Percentiles rank a stretch among this genome's conserved stretches.
Evolutionary conservation across 148 eudicot genomes (phyloP).

Genomic region (Persicaria maculosa): DNA sequence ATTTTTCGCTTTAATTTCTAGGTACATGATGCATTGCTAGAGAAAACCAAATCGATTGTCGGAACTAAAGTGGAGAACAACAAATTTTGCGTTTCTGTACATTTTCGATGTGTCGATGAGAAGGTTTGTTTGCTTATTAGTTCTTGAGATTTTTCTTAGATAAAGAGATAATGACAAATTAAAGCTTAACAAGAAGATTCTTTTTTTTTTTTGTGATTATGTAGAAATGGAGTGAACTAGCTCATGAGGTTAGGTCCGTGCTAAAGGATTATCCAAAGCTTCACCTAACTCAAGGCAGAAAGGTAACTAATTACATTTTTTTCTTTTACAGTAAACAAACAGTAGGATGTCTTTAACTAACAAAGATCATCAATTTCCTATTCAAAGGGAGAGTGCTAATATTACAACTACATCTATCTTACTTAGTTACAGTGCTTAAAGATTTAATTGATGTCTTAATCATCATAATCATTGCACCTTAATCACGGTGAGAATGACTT

Average conservation of each 20-base stretch:
- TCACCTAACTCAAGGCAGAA: constrained; percentile 73
- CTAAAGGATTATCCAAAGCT: constrained; percentile 73
- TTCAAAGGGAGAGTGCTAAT: no score
- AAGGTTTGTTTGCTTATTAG: constrained; percentile 36
- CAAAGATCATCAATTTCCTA: no score
- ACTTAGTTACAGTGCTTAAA: no score
- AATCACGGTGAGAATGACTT: constrained; percentile 2
- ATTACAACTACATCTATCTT: no score
- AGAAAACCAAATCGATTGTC: constrained; percentile 50
- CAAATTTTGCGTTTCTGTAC: constrained; percentile 83
- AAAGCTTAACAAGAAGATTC: not conserved
- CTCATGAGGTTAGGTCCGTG: constrained; percentile 58
- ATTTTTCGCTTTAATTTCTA: constrained; percentile 12
- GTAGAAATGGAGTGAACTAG: constrained; percentile 80
- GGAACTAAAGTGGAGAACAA: constrained; percentile 86
- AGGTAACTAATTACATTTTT: constrained; percentile 30
- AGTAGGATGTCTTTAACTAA: no score
- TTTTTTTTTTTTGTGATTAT: not conserved
- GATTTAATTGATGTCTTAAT: not conserved
- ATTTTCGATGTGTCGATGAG: constrained; percentile 89
- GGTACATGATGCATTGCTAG: constrained; percentile 53
- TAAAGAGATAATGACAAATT: not conserved
- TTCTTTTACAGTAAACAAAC: no score
- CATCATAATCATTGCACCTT: not conserved
- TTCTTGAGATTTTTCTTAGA: not conserved